Evolutionary conservation across 2,329 filamentous ascomycete species (phyloP), one percentile per base, ranked within the genome.

Genomic region (Penicillium digitatum): DNA sequence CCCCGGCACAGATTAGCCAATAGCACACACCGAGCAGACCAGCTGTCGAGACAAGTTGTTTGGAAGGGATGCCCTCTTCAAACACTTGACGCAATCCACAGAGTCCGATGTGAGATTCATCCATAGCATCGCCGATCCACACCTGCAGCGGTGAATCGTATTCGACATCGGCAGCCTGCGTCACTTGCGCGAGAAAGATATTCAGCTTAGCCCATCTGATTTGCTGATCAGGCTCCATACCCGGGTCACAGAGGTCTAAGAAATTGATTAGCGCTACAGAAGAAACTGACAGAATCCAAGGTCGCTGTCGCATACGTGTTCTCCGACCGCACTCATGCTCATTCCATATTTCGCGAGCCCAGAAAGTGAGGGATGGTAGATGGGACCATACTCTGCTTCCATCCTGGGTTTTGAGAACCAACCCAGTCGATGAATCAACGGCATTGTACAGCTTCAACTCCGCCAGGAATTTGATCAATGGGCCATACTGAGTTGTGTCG

Each of bases 351-450:
- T 31, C 12, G 2, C 34, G 20, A 3, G 26, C 49, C 18, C 42
- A 47, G 26, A 45, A 18, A 12, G 34, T 34, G 14, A 52, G 40
- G 1, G 49, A 52, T 5, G 49, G 49, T n/a, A 52, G 24, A 38
- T 52, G 49, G 5, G 49, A 52, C 49, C 49, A 52, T 5, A 52
- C 49, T 29, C 49, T 27, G 31, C 49, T 52, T 18, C 49, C 49
- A n/a, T 52, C 40, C 20, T 39, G 49, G 29, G 40, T 24, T 18
- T 52, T 52, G 16, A 52, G 26, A 5, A 52, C 34, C 18, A 52
- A 16, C 1, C 34, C 42, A 5, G 49, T 52, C 16, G 49, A 35
- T 10, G 49, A 52, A 26, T 52, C 42, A 12, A 52, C 42, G 10
- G 49, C 49, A 22, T 52, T 52, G 34, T 52, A 52, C 34, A 32